Evolutionary conservation across 2,329 filamentous ascomycete species (phyloP).

Genomic region (Thermomyces lanuginosus): DNA sequence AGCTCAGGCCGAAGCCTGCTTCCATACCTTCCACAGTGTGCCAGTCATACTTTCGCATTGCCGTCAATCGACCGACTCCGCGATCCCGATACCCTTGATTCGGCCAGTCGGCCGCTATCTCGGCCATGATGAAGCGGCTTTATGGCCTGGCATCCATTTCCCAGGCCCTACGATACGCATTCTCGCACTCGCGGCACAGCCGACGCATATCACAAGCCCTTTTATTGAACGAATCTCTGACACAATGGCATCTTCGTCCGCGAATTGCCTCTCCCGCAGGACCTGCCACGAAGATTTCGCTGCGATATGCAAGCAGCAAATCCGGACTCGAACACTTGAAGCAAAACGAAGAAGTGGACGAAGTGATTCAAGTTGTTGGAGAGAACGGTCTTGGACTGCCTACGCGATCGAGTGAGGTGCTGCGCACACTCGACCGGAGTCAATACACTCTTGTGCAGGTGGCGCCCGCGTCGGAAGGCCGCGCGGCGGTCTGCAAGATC

Average conservation of each 20-base stretch:
- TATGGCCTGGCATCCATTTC: constrained; percentile 3
- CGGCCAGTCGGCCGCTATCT: too few relatives aligned
- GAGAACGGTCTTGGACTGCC: constrained; percentile 18
- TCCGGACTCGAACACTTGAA: background rate
- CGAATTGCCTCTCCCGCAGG: too few relatives aligned
- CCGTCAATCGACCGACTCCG: too few relatives aligned
- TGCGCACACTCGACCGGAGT: constrained; percentile 33
- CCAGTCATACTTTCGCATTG: too few relatives aligned
- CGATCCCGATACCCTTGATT: too few relatives aligned
- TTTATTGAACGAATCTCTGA: background rate
- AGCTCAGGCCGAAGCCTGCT: too few relatives aligned
- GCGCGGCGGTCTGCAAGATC: constrained; percentile 53
- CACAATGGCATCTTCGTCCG: background rate
- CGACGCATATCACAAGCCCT: constrained; percentile 1
- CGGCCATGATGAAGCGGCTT: constrained; percentile 3
- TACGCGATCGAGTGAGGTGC: constrained; percentile 14
- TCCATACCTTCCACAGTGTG: too few relatives aligned
- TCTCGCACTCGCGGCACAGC: constrained; percentile 1
- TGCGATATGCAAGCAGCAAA: background rate
- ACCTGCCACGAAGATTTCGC: constrained; percentile 2
- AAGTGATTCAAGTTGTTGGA: constrained; percentile 20
- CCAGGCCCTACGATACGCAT: constrained; percentile 4
- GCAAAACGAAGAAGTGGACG: constrained; percentile 19
- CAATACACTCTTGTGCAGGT: constrained; percentile 38
- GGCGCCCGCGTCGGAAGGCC: constrained; percentile 13